Evolutionary conservation across 2,329 filamentous ascomycete species (phyloP).

Genomic region (Claviceps sp.): DNA sequence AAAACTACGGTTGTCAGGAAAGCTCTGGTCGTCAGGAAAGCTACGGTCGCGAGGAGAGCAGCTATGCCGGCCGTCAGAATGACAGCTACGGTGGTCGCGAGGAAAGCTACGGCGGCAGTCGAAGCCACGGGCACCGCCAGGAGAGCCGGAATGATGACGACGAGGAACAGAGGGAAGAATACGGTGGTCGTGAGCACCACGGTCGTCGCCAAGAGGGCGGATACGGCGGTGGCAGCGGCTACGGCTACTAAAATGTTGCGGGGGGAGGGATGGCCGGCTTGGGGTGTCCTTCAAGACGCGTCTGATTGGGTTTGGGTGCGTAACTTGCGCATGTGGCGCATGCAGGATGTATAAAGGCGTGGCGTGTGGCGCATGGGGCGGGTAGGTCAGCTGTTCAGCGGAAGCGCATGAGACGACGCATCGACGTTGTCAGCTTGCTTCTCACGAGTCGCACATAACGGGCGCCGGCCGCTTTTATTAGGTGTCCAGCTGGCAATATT

Average conservation of each 20-base stretch:
- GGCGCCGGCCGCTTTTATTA: too few species aligned
- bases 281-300: background rate
- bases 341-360: background rate
- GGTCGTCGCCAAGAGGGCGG: conserved; percentile 5
- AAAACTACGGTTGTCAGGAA: conserved; percentile 13
- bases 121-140: conserved; percentile 1
- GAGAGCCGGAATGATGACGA: conserved; percentile 6
- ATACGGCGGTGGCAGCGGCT: conserved; percentile 6
- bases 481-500: too few species aligned
- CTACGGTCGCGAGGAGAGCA: background rate
- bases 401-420: too few species aligned
- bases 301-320: background rate
- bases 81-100: background rate
- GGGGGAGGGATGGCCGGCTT: too few species aligned
- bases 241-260: conserved; percentile 3
- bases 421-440: too few species aligned
- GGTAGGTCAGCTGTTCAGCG: too few species aligned
- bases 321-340: too few species aligned
- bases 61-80: too few species aligned
- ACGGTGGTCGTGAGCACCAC: conserved; percentile 6
- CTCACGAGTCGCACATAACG: too few species aligned
- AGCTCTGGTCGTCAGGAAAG: conserved; percentile 7
- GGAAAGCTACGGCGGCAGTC: background rate
- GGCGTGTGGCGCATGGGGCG: background rate
- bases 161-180: conserved; percentile 4